Conservation (phyloP, 192 early-diverging fungal genomes). For the Backusella tuberculispora region DNA sequence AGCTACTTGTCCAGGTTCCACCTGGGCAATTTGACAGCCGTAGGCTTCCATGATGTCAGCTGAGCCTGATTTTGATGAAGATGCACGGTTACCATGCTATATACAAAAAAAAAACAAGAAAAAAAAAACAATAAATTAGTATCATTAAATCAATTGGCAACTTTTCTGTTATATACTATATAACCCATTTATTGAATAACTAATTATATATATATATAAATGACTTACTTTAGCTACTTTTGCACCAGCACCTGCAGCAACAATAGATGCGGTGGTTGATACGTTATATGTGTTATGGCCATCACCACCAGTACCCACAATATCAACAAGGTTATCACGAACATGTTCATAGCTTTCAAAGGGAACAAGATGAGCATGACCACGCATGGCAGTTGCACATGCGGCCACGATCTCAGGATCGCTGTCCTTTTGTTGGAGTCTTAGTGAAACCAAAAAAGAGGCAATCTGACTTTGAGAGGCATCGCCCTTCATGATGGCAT, state of each 20-base stretch:
- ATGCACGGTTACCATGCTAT: slow-evolving; percentile 91
- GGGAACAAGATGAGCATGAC: slow-evolving; percentile 62
- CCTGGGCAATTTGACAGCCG: slow-evolving; percentile 70
- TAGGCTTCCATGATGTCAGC: slow-evolving; percentile 91
- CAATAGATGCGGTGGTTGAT: slow-evolving; percentile 87
- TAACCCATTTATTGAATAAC: no score
- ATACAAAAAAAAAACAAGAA: slow-evolving; percentile 18
- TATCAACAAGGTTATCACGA: slow-evolving; percentile 72
- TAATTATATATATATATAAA: not conserved
- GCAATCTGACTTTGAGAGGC: slow-evolving; percentile 86
- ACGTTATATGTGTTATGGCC: slow-evolving; percentile 98
- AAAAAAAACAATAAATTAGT: not conserved
- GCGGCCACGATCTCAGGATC: slow-evolving; percentile 82
- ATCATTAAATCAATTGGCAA: not conserved
- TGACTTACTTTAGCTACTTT: slow-evolving; percentile 83
- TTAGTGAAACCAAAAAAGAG: slow-evolving; percentile 83
- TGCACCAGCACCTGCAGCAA: slow-evolving; percentile 90
- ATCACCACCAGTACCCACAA: slow-evolving; percentile 99
- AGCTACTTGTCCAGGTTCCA: slow-evolving; percentile 69
- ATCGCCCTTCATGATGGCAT: slow-evolving; percentile 77
- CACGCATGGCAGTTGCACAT: slow-evolving; percentile 72
- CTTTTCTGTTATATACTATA: no score
- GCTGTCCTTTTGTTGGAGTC: slow-evolving; percentile 68
- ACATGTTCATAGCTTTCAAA: slow-evolving; percentile 50
- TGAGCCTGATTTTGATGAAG: slow-evolving; percentile 90